Evolutionary conservation across 2,329 filamentous ascomycete species (phyloP).

Genomic region (Chalaropsis thielavioides): DNA sequence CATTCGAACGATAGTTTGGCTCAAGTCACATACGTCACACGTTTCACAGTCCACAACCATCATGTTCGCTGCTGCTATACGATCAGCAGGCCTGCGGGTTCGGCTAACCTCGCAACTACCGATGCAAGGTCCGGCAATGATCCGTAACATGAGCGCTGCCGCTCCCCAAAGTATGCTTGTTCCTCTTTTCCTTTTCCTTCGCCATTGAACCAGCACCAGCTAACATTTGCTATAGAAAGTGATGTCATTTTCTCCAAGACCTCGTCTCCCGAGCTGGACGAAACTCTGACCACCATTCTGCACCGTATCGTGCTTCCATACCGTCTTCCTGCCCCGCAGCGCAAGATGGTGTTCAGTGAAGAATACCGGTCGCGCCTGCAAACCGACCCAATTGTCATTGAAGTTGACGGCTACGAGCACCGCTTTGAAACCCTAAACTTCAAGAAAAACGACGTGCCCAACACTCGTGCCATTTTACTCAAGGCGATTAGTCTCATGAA

Average conservation of each 20-base stretch:
- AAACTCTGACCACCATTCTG: slow-evolving; percentile 38
- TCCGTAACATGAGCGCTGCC: slow-evolving; percentile 8
- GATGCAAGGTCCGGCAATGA: not conserved
- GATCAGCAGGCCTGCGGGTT: slow-evolving; percentile 8
- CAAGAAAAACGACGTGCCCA: slow-evolving; percentile 29
- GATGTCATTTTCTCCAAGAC: slow-evolving; percentile 36
- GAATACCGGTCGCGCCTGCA: slow-evolving; percentile 35
- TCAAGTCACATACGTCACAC: not conserved
- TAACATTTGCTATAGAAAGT: slow-evolving; percentile 8
- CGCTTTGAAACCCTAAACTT: slow-evolving; percentile 36
- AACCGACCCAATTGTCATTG: slow-evolving; percentile 41
- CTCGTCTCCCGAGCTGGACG: slow-evolving; percentile 39
- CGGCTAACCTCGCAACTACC: not conserved
- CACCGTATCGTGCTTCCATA: slow-evolving; percentile 46
- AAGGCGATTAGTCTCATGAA: slow-evolving; percentile 33
- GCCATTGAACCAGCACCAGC: not conserved
- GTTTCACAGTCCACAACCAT: not conserved
- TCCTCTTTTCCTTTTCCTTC: not conserved
- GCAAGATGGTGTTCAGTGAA: slow-evolving; percentile 36
- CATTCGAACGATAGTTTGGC: not conserved
- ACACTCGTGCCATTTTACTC: slow-evolving; percentile 28
- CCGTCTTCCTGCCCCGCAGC: slow-evolving; percentile 40
- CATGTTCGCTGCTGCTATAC: slow-evolving; percentile 8
- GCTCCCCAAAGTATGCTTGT: slow-evolving; percentile 12
- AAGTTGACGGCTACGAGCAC: slow-evolving; percentile 42